phyloP scores from a whole-genome alignment of 768 basidiomycete species.

The Xanthoconium stramineum region DNA sequence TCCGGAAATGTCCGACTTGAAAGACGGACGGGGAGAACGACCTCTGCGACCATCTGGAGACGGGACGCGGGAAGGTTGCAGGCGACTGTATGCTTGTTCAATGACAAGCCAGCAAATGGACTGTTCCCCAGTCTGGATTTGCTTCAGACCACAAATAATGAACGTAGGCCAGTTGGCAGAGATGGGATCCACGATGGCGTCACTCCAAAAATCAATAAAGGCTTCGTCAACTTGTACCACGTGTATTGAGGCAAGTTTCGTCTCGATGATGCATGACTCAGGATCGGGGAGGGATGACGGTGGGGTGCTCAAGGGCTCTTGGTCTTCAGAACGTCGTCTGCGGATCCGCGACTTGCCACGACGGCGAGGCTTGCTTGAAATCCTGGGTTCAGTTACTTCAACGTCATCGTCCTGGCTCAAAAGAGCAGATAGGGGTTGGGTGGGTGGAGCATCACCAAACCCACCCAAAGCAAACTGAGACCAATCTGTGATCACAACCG shows the following conservation, averaged over 20 bases:
- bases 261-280: slow-evolving; percentile 27
- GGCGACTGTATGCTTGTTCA: slow-evolving; percentile 54
- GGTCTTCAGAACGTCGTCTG: slow-evolving; percentile 23
- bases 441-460: slow-evolving; percentile 43
- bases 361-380: slow-evolving; percentile 34
- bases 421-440: slow-evolving; percentile 48
- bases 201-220: slow-evolving; percentile 81
- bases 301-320: slow-evolving; percentile 3
- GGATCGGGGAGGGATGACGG: slow-evolving; percentile 20
- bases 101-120: slow-evolving; percentile 63
- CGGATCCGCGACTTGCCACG: slow-evolving; percentile 28
- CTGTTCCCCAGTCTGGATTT: slow-evolving; percentile 18
- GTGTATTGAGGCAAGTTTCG: slow-evolving; percentile 36
- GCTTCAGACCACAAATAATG: slow-evolving; percentile 65
- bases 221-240: slow-evolving; percentile 72
- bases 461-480: slow-evolving; percentile 64
- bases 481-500: slow-evolving; percentile 51
- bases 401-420: slow-evolving; percentile 63
- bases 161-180: slow-evolving; percentile 65
- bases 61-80: slow-evolving; percentile 27
- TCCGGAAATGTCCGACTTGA: slow-evolving; percentile 41
- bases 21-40: slow-evolving; percentile 44
- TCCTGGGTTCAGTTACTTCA: slow-evolving; percentile 47
- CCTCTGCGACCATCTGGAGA: slow-evolving; percentile 27
- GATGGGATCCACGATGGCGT: slow-evolving; percentile 68